Evolutionary conservation across 78 protist genomes (phyloP).

Genomic region (Dictyostelium intermedium): DNA sequence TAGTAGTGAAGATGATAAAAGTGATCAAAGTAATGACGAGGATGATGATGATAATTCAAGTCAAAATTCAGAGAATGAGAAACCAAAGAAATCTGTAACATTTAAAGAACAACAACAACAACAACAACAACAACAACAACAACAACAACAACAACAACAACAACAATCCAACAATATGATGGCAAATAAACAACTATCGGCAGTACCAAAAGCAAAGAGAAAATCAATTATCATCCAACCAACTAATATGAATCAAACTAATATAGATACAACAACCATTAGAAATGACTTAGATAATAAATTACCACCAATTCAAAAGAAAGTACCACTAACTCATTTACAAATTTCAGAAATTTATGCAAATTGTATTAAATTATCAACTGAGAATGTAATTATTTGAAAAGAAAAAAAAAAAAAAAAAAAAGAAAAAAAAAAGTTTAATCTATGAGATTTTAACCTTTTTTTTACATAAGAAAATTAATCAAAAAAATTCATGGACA

Average conservation of each 20-base stretch:
- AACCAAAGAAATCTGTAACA: background rate
- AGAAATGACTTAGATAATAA: background rate
- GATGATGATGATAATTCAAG: background rate
- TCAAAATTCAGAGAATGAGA: background rate
- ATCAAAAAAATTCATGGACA: slow-evolving; percentile 93
- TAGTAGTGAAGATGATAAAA: background rate
- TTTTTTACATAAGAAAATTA: slow-evolving; percentile 89
- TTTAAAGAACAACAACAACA: slow-evolving; percentile 2
- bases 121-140: background rate
- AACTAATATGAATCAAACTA: background rate
- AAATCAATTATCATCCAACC: slow-evolving; percentile 32
- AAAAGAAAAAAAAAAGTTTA: background rate
- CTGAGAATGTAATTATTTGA: slow-evolving; percentile 58
- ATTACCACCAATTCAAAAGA: background rate
- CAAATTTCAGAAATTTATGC: slow-evolving; percentile 77
- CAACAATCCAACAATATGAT: background rate
- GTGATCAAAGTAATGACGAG: background rate
- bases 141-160: background rate
- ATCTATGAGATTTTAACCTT: too few species aligned
- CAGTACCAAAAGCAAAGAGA: slow-evolving; percentile 42
- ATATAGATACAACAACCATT: background rate
- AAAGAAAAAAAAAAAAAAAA: background rate
- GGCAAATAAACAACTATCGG: slow-evolving; percentile 8
- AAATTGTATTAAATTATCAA: slow-evolving; percentile 60
- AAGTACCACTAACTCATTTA: slow-evolving; percentile 24